Conservation (phyloP, 2,329 filamentous ascomycete species). For the Fusarium sp. region DNA sequence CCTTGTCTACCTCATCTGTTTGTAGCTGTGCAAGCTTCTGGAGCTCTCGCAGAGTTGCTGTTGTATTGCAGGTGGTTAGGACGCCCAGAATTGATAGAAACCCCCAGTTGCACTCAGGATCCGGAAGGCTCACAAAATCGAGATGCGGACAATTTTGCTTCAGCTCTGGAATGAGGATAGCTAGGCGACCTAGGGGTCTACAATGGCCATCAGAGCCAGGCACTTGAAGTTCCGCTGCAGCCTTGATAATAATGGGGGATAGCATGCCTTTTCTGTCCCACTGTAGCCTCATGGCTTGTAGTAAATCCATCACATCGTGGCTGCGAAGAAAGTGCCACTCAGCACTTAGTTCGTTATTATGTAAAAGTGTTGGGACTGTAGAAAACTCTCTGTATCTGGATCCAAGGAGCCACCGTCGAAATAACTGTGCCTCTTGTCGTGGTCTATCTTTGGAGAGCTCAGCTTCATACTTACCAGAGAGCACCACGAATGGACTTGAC, state of each 20-base stretch:
- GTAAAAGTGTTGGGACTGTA: not conserved
- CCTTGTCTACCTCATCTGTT: not conserved
- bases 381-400: not conserved
- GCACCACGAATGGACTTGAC: not conserved
- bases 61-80: fast-evolving
- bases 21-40: not conserved
- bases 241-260: not conserved
- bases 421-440: not conserved
- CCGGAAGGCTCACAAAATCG: not conserved
- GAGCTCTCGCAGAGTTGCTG: not conserved
- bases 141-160: not conserved
- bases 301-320: not conserved
- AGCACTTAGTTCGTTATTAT: not conserved
- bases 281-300: not conserved
- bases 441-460: not conserved
- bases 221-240: not conserved
- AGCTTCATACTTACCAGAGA: not conserved
- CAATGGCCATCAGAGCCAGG: not conserved
- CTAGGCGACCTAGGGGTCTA: not conserved
- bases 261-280: not conserved
- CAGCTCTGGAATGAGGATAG: not conserved
- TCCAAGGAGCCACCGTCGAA: not conserved
- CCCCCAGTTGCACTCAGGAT: not conserved
- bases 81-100: not conserved
- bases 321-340: not conserved